These are phyloP conservation scores for Corchorus olitorius DNA, from an alignment of 345 rosid genomes.

Conservation along the genomic window DNA sequence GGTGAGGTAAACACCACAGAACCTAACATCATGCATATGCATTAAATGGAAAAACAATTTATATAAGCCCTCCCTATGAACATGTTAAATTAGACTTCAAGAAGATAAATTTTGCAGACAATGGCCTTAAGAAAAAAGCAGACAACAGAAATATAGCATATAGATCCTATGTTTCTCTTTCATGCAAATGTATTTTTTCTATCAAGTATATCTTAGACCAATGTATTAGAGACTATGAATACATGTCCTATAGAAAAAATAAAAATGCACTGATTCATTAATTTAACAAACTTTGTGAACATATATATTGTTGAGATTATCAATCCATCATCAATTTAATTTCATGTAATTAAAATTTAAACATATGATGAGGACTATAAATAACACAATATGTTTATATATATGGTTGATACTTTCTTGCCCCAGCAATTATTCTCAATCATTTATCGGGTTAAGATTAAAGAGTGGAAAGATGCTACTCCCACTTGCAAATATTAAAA, in stretches of 20 bases:
- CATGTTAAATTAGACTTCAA: neutral
- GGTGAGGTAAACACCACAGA: neutral
- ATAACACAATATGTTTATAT: neutral
- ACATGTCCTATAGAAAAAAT: neutral
- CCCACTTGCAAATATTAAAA: too few relatives aligned
- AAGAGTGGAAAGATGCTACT: neutral
- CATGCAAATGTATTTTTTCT: neutral
- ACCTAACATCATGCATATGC: neutral
- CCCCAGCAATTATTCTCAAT: neutral
- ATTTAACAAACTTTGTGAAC: neutral
- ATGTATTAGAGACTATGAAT: neutral
- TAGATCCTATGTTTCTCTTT: neutral
- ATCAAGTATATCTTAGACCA: neutral
- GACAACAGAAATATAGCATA: neutral
- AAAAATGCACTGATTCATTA: neutral
- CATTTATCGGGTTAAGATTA: neutral
- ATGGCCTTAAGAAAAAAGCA: neutral
- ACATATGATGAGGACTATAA: neutral
- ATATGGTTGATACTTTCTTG: neutral
- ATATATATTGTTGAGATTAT: neutral
- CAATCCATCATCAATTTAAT: neutral
- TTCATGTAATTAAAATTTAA: neutral
- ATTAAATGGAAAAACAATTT: neutral
- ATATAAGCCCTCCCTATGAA: neutral
- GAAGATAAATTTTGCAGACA: neutral